Evolutionary conservation across 768 basidiomycete genomes (phyloP).

Genomic region (Zangia roseola): DNA sequence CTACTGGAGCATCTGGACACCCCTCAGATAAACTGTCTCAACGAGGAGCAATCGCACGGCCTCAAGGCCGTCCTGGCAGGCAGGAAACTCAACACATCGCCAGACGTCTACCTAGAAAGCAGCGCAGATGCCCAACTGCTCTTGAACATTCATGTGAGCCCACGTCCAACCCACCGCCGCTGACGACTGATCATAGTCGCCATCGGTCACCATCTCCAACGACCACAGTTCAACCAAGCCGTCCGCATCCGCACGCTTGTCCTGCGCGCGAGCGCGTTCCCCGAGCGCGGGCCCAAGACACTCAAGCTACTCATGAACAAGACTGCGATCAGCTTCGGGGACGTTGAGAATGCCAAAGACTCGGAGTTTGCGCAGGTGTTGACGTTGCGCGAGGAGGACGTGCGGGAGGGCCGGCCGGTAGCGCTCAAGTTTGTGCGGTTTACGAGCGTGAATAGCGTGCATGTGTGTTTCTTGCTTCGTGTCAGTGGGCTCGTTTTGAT

Average conservation of each 20-base stretch:
- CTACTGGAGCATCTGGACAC: constrained; percentile 58
- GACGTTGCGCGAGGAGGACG: constrained; percentile 49
- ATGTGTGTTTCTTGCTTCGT: constrained; percentile 39
- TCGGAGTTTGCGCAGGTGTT: constrained; percentile 56
- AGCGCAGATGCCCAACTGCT: constrained; percentile 75
- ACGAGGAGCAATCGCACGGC: constrained; percentile 54
- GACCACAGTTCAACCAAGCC: constrained; percentile 57
- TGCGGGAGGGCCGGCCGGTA: constrained; percentile 43
- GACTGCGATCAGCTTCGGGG: constrained; percentile 60
- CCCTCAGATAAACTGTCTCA: constrained; percentile 66
- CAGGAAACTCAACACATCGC: constrained; percentile 45
- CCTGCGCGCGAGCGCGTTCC: constrained; percentile 38
- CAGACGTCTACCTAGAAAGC: constrained; percentile 52
- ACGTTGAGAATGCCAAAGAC: constrained; percentile 55
- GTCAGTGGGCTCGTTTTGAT: background rate
- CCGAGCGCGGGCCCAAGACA: constrained; percentile 51
- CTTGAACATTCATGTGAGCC: constrained; percentile 62
- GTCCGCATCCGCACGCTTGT: constrained; percentile 63
- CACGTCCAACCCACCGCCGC: no score
- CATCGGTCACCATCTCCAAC: background rate
- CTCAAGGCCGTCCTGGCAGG: constrained; percentile 48
- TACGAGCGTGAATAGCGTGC: constrained; percentile 63
- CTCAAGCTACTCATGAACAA: constrained; percentile 66
- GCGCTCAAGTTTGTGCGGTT: constrained; percentile 65
- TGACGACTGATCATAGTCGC: no score